These are phyloP conservation scores for Sclerotiophoma versabilis DNA, from an alignment of 2,329 filamentous ascomycete species.

Conservation along the genomic window DNA sequence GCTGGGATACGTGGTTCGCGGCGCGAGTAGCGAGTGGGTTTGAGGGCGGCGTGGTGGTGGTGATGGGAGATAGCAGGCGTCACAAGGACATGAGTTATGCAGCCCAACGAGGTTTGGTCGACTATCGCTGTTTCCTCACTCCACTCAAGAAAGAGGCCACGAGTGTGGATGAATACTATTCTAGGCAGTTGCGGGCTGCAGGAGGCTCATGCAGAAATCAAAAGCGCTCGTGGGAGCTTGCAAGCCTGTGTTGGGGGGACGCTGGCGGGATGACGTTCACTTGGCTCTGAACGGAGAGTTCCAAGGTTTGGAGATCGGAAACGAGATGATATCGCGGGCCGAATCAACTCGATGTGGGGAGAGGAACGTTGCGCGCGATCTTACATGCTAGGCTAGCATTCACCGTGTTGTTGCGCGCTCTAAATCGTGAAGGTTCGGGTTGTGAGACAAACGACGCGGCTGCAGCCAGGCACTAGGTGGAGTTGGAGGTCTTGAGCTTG, in stretches of 20 bases:
- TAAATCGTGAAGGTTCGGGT: slow-evolving; percentile 14
- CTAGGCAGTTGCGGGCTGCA: slow-evolving; percentile 20
- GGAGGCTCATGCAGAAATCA: slow-evolving; percentile 11
- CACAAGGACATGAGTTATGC: slow-evolving; percentile 50
- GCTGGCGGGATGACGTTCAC: slow-evolving; percentile 21
- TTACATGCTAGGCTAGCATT: slow-evolving; percentile 16
- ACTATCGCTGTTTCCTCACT: slow-evolving; percentile 9
- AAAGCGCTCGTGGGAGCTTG: slow-evolving; percentile 1
- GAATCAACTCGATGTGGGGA: slow-evolving; percentile 13
- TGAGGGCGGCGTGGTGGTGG: slow-evolving; percentile 12
- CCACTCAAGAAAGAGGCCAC: slow-evolving; percentile 3
- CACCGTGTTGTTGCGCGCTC: slow-evolving; percentile 10
- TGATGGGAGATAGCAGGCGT: slow-evolving; percentile 41
- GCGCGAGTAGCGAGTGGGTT: slow-evolving; percentile 23
- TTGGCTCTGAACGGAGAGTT: slow-evolving; percentile 9
- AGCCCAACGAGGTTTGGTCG: slow-evolving; percentile 24
- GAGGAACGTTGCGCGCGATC: slow-evolving; percentile 9
- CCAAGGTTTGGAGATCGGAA: slow-evolving; percentile 17
- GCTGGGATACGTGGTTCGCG: slow-evolving; percentile 23
- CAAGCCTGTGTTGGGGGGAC: slow-evolving; percentile 10
- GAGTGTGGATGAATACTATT: slow-evolving; percentile 12
- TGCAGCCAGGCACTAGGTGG: slow-evolving; percentile 16
- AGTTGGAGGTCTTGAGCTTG: slow-evolving; percentile 13
- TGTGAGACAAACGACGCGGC: slow-evolving; percentile 17
- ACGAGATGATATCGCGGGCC: slow-evolving; percentile 13